These are phyloP conservation scores for Marasmius tenuissimus DNA, from an alignment of 1,284 basidiomycete species.

Conservation along the genomic window DNA sequence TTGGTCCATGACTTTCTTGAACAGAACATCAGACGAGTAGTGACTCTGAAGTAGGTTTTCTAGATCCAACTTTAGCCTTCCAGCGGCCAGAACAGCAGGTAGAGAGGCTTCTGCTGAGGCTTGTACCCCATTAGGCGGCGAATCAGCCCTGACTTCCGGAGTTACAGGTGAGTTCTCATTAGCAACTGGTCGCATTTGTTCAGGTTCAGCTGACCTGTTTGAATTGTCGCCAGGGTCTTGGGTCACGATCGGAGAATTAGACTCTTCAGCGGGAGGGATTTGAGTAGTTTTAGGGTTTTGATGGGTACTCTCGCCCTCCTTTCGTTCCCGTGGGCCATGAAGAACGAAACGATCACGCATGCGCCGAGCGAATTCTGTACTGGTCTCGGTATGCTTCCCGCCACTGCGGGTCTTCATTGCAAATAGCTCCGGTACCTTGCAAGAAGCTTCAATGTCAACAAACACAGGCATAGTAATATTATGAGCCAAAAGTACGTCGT, in stretches of 20 bases:
- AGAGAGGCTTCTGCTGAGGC: not conserved
- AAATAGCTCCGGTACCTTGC: not conserved
- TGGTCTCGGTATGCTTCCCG: not conserved
- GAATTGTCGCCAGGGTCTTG: not conserved
- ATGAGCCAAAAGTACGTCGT: not conserved
- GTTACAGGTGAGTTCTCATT: not conserved
- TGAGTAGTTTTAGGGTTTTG: not conserved
- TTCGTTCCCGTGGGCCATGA: constrained; percentile 4
- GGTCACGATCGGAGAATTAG: not conserved
- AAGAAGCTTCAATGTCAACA: constrained; percentile 5
- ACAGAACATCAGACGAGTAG: constrained; percentile 10
- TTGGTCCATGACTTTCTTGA: constrained; percentile 9
- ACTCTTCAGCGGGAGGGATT: not conserved
- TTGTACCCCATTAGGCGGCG: not conserved
- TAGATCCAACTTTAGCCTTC: constrained; percentile 1
- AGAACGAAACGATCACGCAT: not conserved
- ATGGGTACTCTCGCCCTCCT: constrained; percentile 12
- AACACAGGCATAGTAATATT: constrained; percentile 2
- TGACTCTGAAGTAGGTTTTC: not conserved
- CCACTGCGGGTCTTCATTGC: not conserved
- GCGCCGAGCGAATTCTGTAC: not conserved
- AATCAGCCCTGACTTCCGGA: not conserved
- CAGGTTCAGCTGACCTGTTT: not conserved
- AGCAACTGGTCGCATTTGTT: not conserved
- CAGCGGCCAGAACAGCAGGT: not conserved